Evolutionary conservation across 2,329 filamentous ascomycete species (phyloP).

Genomic region (Cercospora nicotianae): DNA sequence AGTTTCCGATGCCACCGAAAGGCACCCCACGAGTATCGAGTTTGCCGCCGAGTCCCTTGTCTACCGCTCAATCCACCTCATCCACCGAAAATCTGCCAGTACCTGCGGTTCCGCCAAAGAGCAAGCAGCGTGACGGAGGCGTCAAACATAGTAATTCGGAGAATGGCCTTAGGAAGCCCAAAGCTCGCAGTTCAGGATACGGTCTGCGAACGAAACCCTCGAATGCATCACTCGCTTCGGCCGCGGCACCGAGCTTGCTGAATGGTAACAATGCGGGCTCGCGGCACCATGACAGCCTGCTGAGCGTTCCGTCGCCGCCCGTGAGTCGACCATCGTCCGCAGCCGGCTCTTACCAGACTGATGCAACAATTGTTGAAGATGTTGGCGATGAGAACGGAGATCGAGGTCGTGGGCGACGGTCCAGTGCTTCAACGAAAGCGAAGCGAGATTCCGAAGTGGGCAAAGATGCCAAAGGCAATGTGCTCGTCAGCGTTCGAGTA

Average conservation of each 20-base stretch:
- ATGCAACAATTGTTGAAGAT: constrained; percentile 85
- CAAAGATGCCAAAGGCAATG: constrained; percentile 86
- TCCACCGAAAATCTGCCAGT: constrained; percentile 33
- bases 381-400: constrained; percentile 55
- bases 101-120: constrained; percentile 36
- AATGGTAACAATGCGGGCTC: constrained; percentile 67
- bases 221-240: constrained; percentile 37
- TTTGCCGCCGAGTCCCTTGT: constrained; percentile 58
- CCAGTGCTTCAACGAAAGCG: constrained; percentile 5
- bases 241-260: constrained; percentile 65
- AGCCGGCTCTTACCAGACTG: constrained; percentile 88
- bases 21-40: constrained; percentile 58
- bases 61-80: constrained; percentile 48
- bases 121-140: constrained; percentile 29
- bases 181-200: constrained; percentile 39
- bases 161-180: constrained; percentile 32
- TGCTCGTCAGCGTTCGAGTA: constrained; percentile 91
- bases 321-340: constrained; percentile 90
- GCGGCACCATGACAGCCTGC: constrained; percentile 71
- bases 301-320: constrained; percentile 76
- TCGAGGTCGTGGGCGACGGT: constrained; percentile 48
- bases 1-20: constrained; percentile 86
- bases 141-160: constrained; percentile 38
- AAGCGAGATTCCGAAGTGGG: constrained; percentile 33
- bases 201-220: constrained; percentile 50